A percentile compares a stretch with the other conserved stretches of the same genome.
These are phyloP conservation scores for Cyclotella sp. DNA, from an alignment of 108 stramenopile genomes.

Conservation along the genomic window DNA sequence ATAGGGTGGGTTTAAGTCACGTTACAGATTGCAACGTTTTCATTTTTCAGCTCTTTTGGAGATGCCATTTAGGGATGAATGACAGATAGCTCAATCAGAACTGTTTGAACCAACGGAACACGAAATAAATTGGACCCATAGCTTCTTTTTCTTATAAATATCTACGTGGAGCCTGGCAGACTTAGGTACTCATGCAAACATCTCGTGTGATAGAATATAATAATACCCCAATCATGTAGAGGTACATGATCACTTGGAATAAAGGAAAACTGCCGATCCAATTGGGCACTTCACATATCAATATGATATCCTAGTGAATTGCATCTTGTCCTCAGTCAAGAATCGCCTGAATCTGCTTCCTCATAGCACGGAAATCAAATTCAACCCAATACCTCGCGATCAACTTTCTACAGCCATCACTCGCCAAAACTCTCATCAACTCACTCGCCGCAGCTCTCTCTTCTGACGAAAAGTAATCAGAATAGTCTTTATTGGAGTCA, in stretches of 20 bases:
- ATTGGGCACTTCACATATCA: background rate
- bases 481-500: slow-evolving; percentile 44
- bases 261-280: background rate
- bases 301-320: background rate
- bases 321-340: background rate
- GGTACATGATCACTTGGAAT: background rate
- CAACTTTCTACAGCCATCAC: slow-evolving; percentile 17
- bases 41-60: too few species aligned
- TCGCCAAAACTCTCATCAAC: slow-evolving; percentile 39
- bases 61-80: too few species aligned
- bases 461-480: slow-evolving; percentile 43
- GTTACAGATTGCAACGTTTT: too few species aligned
- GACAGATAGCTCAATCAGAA: too few species aligned
- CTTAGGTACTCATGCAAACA: too few species aligned
- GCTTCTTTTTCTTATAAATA: too few species aligned
- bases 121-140: too few species aligned
- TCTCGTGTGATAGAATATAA: too few species aligned
- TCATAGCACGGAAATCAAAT: slow-evolving; percentile 25
- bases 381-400: slow-evolving; percentile 46
- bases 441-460: slow-evolving; percentile 42
- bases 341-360: slow-evolving; percentile 23
- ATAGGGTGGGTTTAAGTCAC: too few species aligned
- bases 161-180: too few species aligned
- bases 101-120: too few species aligned
- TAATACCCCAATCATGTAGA: too few species aligned